Conservation (phyloP, 1,139 yeast species). For the Zygosaccharomyces pseudobailii region DNA sequence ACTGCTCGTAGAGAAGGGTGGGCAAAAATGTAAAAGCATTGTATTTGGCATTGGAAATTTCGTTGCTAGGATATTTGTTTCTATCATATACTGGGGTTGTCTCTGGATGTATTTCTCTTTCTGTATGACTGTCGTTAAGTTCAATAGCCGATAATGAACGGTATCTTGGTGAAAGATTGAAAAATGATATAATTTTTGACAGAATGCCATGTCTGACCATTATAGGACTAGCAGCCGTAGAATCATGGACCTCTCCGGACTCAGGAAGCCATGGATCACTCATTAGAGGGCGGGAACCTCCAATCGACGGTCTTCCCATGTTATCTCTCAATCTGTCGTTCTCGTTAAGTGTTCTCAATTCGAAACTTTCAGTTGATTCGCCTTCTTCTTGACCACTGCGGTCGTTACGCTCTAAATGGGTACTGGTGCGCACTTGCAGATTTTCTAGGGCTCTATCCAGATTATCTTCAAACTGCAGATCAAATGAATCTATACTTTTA, state of each 20-base stretch:
- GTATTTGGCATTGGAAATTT: slow-evolving; percentile 91
- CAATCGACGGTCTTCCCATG: slow-evolving; percentile 26
- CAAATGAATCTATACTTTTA: slow-evolving; percentile 35
- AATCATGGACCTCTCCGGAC: neutral
- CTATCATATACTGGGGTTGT: slow-evolving; percentile 36
- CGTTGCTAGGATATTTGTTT: slow-evolving; percentile 60
- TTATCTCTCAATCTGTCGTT: slow-evolving; percentile 24
- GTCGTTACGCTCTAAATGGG: slow-evolving; percentile 8
- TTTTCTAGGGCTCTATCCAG: slow-evolving; percentile 39
- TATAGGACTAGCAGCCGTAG: neutral
- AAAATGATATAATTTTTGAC: slow-evolving; percentile 1
- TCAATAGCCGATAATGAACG: slow-evolving; percentile 24
- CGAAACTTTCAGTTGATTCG: slow-evolving; percentile 24
- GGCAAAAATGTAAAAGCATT: slow-evolving; percentile 87
- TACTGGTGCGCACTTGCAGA: slow-evolving; percentile 26
- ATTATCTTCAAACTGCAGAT: slow-evolving; percentile 37
- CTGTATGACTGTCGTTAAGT: slow-evolving; percentile 34
- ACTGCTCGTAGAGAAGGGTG: slow-evolving; percentile 85
- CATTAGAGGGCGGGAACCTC: slow-evolving; percentile 21
- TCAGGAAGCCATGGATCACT: slow-evolving; percentile 15
- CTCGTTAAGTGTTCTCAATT: slow-evolving; percentile 26
- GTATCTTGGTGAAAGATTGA: slow-evolving; percentile 7
- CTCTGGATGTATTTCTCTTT: slow-evolving; percentile 40
- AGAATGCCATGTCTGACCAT: neutral
- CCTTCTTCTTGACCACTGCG: slow-evolving; percentile 8